These are phyloP conservation scores for Urostyla sp. DNA, from an alignment of 73 alveolate species.

Conservation along the genomic window DNA sequence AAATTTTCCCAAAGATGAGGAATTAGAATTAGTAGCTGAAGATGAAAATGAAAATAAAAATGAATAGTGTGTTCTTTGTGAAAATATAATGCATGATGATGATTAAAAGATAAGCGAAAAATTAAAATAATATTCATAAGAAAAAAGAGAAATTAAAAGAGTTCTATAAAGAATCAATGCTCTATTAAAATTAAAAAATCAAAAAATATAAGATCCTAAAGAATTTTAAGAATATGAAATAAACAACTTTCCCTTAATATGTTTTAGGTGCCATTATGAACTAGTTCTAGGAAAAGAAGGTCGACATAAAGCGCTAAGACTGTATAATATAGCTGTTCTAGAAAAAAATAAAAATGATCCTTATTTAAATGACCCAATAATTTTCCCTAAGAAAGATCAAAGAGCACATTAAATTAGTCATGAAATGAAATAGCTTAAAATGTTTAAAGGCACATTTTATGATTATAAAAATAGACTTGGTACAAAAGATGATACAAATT, in stretches of 20 bases:
- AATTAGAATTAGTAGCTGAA: too few relatives aligned
- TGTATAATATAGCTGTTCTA: background rate
- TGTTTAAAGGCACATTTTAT: slow-evolving; percentile 41
- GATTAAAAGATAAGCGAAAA: background rate
- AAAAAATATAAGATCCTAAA: background rate
- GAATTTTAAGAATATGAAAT: too few relatives aligned
- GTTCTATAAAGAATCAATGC: background rate
- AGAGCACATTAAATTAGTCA: slow-evolving; percentile 8
- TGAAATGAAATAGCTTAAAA: slow-evolving; percentile 16
- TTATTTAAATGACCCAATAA: background rate
- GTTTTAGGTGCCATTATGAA: slow-evolving; percentile 34
- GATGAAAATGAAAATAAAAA: background rate
- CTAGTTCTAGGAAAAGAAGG: slow-evolving; percentile 24
- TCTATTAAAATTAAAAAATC: background rate
- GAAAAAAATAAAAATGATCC: background rate
- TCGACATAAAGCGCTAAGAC: slow-evolving; percentile 34
- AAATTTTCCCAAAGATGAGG: background rate
- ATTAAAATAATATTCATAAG: background rate
- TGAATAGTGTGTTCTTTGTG: slow-evolving; percentile 1
- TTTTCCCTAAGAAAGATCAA: slow-evolving; percentile 11
- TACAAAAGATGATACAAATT: too few relatives aligned
- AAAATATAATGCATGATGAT: background rate
- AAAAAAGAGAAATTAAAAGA: slow-evolving; percentile 1
- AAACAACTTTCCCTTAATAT: background rate
- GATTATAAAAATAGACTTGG: slow-evolving; percentile 23